A percentile compares a stretch with the other conserved stretches of the same genome.
Conservation (phyloP, 176 grass and related monocot genomes). For the Phyllostachys edulis region DNA sequence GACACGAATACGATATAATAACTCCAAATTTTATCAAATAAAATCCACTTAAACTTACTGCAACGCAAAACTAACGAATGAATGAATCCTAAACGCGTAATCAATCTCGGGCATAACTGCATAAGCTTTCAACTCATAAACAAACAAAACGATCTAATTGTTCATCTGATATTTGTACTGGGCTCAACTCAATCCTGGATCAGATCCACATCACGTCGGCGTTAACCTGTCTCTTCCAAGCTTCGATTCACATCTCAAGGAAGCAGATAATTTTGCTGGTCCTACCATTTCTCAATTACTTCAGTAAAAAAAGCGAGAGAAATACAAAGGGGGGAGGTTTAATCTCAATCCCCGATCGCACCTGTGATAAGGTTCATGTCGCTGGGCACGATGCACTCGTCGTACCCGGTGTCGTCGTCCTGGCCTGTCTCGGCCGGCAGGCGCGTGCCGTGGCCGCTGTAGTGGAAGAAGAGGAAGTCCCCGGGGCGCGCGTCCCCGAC, state of each 20-base stretch:
- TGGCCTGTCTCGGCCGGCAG: constrained; percentile 87
- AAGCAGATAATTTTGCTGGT: neutral
- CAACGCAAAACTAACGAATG: neutral
- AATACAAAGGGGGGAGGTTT: neutral
- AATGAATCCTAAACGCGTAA: neutral
- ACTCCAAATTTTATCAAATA: neutral
- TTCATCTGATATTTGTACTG: neutral
- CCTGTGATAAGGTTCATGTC: constrained; percentile 99
- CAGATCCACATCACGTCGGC: constrained; percentile 28
- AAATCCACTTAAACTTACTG: neutral
- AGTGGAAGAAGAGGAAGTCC: constrained; percentile 95
- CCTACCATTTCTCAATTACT: neutral
- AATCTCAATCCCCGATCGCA: constrained; percentile 21
- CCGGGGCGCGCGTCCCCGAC: constrained; percentile 47
- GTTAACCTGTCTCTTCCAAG: constrained; percentile 1
- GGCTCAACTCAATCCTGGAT: neutral
- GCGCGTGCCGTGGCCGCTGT: constrained; percentile 90
- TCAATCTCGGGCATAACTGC: neutral
- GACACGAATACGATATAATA: neutral
- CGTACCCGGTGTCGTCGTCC: constrained; percentile 87
- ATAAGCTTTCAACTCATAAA: neutral
- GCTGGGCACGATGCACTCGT: constrained; percentile 95
- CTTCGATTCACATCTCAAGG: constrained; percentile 16
- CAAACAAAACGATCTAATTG: neutral
- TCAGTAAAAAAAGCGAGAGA: neutral